These are phyloP conservation scores for Massarina eburnea DNA, from an alignment of 2,329 filamentous ascomycete genomes.

Conservation along the genomic window DNA sequence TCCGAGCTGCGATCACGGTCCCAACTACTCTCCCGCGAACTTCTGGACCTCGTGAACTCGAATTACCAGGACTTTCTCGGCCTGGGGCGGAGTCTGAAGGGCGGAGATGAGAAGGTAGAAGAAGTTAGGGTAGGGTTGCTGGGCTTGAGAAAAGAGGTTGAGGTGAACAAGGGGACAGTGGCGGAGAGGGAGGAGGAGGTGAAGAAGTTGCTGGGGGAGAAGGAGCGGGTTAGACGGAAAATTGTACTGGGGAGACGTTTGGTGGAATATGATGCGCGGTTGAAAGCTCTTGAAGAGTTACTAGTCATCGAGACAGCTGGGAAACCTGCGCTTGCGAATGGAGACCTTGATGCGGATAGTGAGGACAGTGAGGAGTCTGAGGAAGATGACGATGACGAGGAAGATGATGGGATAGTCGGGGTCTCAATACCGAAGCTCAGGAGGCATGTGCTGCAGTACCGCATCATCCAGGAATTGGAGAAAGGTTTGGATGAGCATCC, in stretches of 20 bases:
- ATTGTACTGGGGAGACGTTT: constrained; percentile 65
- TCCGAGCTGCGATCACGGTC: constrained; percentile 80
- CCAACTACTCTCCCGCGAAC: constrained; percentile 77
- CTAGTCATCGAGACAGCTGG: constrained; percentile 55
- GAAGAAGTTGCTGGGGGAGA: constrained; percentile 63
- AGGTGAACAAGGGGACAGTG: constrained; percentile 70
- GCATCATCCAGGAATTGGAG: constrained; percentile 56
- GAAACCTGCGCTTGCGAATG: constrained; percentile 17
- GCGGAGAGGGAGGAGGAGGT: constrained; percentile 65
- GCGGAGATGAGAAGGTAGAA: constrained; percentile 89
- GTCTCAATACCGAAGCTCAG: constrained; percentile 51
- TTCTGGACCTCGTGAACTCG: constrained; percentile 90
- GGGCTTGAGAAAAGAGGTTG: constrained; percentile 80
- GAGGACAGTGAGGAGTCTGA: constrained; percentile 39
- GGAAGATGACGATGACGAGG: constrained; percentile 33
- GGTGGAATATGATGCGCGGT: constrained; percentile 66
- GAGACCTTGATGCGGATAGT: constrained; percentile 34
- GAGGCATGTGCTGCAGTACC: constrained; percentile 60
- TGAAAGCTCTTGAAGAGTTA: constrained; percentile 64
- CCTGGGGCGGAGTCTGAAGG: constrained; percentile 76
- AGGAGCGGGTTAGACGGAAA: constrained; percentile 66
- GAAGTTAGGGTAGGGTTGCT: constrained; percentile 85
- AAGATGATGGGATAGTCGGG: constrained; percentile 25
- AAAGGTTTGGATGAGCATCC: constrained; percentile 61
- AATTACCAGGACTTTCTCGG: constrained; percentile 92